Percentiles rank a stretch among this genome's conserved stretches.
These are phyloP conservation scores for Orbilia brochopaga DNA, from an alignment of 2,329 filamentous ascomycete genomes.

Conservation along the genomic window DNA sequence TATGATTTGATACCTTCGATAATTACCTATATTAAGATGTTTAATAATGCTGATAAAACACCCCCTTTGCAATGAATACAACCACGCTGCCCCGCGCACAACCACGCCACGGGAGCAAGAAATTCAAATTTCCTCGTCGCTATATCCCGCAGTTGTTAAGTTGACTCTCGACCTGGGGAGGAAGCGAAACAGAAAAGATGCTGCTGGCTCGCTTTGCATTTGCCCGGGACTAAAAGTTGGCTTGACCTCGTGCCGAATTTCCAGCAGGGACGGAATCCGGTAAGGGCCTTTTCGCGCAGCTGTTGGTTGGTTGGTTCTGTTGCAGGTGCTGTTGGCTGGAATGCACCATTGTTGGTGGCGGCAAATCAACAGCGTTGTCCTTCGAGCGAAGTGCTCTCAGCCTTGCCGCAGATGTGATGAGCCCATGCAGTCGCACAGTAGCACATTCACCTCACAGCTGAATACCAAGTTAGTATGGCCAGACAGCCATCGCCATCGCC, in stretches of 20 bases:
- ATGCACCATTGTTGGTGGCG: not conserved
- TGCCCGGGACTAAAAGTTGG: slow-evolving; percentile 13
- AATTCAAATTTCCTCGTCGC: not conserved
- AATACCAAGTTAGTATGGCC: too few relatives aligned
- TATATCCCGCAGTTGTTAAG: slow-evolving; percentile 1
- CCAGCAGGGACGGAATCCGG: slow-evolving; percentile 14
- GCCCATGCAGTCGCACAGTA: too few relatives aligned
- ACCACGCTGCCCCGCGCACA: not conserved
- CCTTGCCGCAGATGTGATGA: too few relatives aligned
- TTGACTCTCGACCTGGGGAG: not conserved
- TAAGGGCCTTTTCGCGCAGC: not conserved
- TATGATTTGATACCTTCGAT: not conserved
- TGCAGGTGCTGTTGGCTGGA: not conserved
- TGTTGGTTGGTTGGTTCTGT: not conserved
- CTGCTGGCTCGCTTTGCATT: not conserved
- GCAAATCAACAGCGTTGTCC: not conserved
- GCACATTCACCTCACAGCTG: too few relatives aligned
- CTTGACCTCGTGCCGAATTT: slow-evolving; percentile 34
- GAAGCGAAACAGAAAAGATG: not conserved
- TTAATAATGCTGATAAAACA: slow-evolving; percentile 2
- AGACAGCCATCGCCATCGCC: too few relatives aligned
- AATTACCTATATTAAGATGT: not conserved
- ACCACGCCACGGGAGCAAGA: not conserved
- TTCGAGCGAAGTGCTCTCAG: too few relatives aligned
- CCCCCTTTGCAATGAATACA: not conserved